Percentiles rank a stretch among this genome's conserved stretches.
phyloP scores from a whole-genome alignment of 441 rosid species.

The Erysimum cheiri region DNA sequence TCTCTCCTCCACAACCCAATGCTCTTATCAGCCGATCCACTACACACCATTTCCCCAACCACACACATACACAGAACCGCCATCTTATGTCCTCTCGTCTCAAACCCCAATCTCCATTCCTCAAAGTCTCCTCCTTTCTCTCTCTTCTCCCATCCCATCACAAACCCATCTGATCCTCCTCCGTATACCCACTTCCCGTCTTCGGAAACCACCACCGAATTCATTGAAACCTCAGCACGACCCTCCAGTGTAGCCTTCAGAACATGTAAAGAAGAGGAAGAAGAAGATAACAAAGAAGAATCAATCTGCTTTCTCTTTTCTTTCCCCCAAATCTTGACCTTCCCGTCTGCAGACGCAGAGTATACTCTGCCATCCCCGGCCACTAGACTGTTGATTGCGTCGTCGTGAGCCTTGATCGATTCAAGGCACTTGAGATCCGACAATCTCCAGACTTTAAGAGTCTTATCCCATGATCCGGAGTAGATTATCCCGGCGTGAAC shows the following conservation, averaged over 20 bases:
- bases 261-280: slow-evolving; percentile 51
- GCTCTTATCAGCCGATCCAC: slow-evolving; percentile 90
- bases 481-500: slow-evolving; percentile 64
- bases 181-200: slow-evolving; percentile 89
- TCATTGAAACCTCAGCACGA: slow-evolving; percentile 75
- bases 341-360: slow-evolving; percentile 94
- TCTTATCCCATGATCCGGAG: slow-evolving; percentile 96
- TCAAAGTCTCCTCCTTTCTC: slow-evolving; percentile 49
- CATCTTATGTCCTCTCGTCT: slow-evolving; percentile 71
- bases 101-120: slow-evolving; percentile 70
- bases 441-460: slow-evolving; percentile 85
- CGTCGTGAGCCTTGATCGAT: slow-evolving; percentile 91
- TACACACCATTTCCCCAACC: slow-evolving; percentile 64
- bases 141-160: slow-evolving; percentile 83
- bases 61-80: slow-evolving; percentile 81
- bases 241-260: slow-evolving; percentile 75
- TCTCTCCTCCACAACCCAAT: slow-evolving; percentile 82
- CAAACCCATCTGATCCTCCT: slow-evolving; percentile 87
- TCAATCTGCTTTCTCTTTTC: slow-evolving; percentile 40
- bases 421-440: slow-evolving; percentile 89
- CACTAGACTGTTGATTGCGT: slow-evolving; percentile 71
- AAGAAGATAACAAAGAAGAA: slow-evolving; percentile 3
- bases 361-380: slow-evolving; percentile 67
- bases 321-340: slow-evolving; percentile 81
- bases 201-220: slow-evolving; percentile 74